Conservation (phyloP, 495 filamentous ascomycete genomes). For the Neurospora sp. region DNA sequence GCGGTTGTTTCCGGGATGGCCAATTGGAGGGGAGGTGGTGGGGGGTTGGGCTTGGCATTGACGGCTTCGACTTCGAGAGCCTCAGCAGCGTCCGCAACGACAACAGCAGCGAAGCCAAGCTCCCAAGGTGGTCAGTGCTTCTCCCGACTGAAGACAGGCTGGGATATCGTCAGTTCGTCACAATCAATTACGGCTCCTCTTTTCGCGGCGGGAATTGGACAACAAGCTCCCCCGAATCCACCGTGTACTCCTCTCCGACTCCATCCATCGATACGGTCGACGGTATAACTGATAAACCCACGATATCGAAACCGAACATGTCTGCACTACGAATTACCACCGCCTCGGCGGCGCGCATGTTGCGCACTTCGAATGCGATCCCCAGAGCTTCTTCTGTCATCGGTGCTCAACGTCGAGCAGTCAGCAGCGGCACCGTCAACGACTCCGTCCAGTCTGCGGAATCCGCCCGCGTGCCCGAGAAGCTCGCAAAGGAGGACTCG, state of each 20-base stretch:
- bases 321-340: slow-evolving; percentile 29
- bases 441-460: slow-evolving; percentile 34
- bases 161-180: slow-evolving; percentile 1
- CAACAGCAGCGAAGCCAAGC: neutral
- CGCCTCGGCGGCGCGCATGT: slow-evolving; percentile 29
- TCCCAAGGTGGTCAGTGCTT: neutral
- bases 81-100: slow-evolving; percentile 5
- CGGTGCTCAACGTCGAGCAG: slow-evolving; percentile 21
- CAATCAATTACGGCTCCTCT: slow-evolving; percentile 1
- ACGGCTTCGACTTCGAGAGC: slow-evolving; percentile 4
- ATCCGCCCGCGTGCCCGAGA: slow-evolving; percentile 19
- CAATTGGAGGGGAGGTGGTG: slow-evolving; percentile 11
- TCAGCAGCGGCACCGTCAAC: slow-evolving; percentile 32
- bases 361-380: slow-evolving; percentile 21
- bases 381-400: neutral
- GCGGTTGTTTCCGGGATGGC: slow-evolving; percentile 20
- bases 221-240: neutral
- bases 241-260: neutral
- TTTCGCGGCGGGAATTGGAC: neutral
- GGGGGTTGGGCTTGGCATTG: slow-evolving; percentile 4
- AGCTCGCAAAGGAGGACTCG: slow-evolving; percentile 14
- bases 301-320: slow-evolving; percentile 16
- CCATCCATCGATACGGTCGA: neutral
- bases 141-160: neutral
- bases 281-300: neutral